These are phyloP conservation scores for Plasmodium adleri DNA, from an alignment of 169 alveolate genomes.

Conservation along the genomic window DNA sequence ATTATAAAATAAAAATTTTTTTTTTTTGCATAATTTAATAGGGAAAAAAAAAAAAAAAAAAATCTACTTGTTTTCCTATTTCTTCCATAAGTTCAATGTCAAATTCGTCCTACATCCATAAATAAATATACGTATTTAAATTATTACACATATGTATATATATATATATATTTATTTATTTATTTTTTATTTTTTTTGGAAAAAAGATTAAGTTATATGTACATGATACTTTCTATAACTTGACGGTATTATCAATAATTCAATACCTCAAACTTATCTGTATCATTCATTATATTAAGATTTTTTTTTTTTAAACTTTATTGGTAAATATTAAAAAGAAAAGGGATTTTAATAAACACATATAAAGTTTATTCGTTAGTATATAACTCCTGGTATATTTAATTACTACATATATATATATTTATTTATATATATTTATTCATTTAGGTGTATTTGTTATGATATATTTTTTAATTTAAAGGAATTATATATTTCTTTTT, in stretches of 20 bases:
- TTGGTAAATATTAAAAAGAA: no score
- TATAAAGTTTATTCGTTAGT: no score
- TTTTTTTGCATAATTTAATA: neutral
- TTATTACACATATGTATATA: neutral
- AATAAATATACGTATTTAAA: neutral
- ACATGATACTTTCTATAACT: neutral
- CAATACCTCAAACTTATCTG: constrained; percentile 63
- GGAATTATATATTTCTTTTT: no score
- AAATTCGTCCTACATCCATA: constrained; percentile 76
- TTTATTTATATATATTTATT: no score
- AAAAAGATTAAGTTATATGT: neutral
- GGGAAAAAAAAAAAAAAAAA: neutral
- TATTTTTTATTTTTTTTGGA: neutral
- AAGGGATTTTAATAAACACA: no score
- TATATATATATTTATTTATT: no score
- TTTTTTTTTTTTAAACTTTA: neutral
- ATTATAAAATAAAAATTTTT: neutral
- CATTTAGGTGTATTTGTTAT: no score
- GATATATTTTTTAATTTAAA: no score
- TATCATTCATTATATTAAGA: constrained; percentile 32
- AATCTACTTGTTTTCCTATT: constrained; percentile 78
- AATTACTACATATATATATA: no score
- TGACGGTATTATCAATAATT: no score
- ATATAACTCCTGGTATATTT: no score
- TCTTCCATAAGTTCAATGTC: constrained; percentile 82